Base-by-base conservation (phyloP, 805 yeast genomes). In the Schizosaccharomyces cryophilus region DNA sequence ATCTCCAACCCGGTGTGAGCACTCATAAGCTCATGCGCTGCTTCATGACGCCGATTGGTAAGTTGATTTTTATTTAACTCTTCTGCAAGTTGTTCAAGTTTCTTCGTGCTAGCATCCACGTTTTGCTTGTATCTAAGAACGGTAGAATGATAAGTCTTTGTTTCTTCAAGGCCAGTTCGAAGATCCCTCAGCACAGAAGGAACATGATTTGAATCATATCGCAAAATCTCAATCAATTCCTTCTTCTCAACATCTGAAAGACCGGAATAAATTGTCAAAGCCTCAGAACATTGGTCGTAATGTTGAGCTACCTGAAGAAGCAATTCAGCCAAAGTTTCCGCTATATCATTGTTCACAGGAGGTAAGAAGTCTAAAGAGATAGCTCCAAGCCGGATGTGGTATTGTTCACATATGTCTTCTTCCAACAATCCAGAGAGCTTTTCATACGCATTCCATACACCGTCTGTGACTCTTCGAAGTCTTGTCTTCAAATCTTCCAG, bases 241-340 rank as follows among this genome's bases (percentile, higher is more conserved):
- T 24, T 21, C 17, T 38, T 19, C 7, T 19, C 61, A n/a, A 19
- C 54, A 21, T 40, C 51, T 42, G 40, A 42, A n/a, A 59, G 30
- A 1, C 21, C 19, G 15, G 17, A 5, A n/a, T 29, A 42, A 1
- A 42, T 42, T 11, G 40, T 42, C 17, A 59, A 17, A 13, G 61
- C 61, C 13, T 38, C n/a, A 2, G 54, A 21, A 29, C 61, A 59
- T 19, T 59, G 61, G 9, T 45, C 61, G 54, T 38, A 59, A 42
- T 59, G 61, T 42, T 42, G 51, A 6, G 61, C 61, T n/a, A 59
- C 51, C 13, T 42, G 54, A n/a, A 45, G 21, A 17, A 59, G 61
- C 54, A 59, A 42, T 24, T 59, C 61, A 19, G 61, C 61, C n/a
- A 59, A 13, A 17, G n/a, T 9, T 19, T 59, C 54, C 24, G 61